Conservation (phyloP, 2,329 filamentous ascomycete genomes). For the Chalara sp. region DNA sequence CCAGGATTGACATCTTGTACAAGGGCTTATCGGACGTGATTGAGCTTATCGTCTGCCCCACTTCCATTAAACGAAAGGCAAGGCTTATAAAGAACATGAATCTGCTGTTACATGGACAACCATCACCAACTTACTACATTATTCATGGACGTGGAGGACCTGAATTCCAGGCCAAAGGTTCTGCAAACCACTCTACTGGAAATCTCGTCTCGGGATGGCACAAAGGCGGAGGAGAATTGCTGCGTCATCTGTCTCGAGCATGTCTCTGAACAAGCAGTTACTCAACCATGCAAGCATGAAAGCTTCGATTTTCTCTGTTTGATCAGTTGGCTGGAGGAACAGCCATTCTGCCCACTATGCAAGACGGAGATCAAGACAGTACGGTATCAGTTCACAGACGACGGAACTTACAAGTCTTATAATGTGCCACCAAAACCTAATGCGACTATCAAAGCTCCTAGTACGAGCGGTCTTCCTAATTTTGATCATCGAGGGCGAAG, state of each 20-base stretch:
- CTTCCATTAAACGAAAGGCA: too few species aligned
- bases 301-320: conserved; percentile 85
- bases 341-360: conserved; percentile 74
- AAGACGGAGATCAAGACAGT: conserved; percentile 50
- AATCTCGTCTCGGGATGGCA: conserved; percentile 25
- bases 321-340: conserved; percentile 70
- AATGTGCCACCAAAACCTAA: conserved; percentile 33
- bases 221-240: conserved; percentile 35
- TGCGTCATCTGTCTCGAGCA: conserved; percentile 85
- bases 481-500: conserved; percentile 11
- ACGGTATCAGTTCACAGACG: conserved; percentile 53
- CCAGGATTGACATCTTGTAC: too few species aligned
- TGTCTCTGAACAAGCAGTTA: conserved; percentile 64
- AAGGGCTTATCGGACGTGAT: too few species aligned
- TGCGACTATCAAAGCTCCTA: conserved; percentile 1
- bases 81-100: too few species aligned
- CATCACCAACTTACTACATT: not conserved
- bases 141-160: conserved; percentile 30
- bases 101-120: too few species aligned
- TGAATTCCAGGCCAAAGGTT: conserved; percentile 34
- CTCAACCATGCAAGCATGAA: conserved; percentile 70
- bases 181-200: conserved; percentile 38
- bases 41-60: too few species aligned
- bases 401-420: conserved; percentile 51
- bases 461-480: conserved; percentile 3